Conservation (phyloP, 2,329 filamentous ascomycete species). For the Fusarium sp. region DNA sequence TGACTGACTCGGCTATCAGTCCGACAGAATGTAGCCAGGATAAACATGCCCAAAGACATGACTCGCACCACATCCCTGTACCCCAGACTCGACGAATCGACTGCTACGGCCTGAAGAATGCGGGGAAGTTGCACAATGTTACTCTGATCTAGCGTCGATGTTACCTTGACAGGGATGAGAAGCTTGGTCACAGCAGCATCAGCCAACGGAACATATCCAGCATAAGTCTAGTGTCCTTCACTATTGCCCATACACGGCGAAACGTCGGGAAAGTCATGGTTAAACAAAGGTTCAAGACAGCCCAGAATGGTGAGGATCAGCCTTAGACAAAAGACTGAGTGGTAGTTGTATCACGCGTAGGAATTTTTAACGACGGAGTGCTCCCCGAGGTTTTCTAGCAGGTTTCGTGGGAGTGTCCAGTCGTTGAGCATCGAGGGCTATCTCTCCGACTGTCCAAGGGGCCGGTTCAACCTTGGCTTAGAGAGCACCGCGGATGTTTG, state of each 20-base stretch:
- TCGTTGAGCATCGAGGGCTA: no score
- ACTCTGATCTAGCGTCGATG: neutral
- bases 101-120: neutral
- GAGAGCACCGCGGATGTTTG: no score
- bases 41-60: neutral
- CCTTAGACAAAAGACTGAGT: rapidly evolving
- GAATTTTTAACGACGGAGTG: neutral
- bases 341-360: neutral
- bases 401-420: rapidly evolving
- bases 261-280: neutral
- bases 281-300: neutral
- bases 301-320: neutral
- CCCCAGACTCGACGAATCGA: neutral
- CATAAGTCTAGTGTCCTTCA: neutral
- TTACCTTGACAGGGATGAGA: neutral
- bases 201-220: neutral
- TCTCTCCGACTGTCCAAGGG: neutral
- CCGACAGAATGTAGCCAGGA: no score
- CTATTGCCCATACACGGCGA: neutral
- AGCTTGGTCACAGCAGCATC: neutral
- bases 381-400: neutral
- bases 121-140: neutral
- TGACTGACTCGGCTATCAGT: neutral
- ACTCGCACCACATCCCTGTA: neutral
- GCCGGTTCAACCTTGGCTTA: rapidly evolving